A percentile compares a stretch with the other conserved stretches of the same genome.
phyloP scores from a whole-genome alignment of 1,284 basidiomycete species.

The Testicularia cyperi region DNA sequence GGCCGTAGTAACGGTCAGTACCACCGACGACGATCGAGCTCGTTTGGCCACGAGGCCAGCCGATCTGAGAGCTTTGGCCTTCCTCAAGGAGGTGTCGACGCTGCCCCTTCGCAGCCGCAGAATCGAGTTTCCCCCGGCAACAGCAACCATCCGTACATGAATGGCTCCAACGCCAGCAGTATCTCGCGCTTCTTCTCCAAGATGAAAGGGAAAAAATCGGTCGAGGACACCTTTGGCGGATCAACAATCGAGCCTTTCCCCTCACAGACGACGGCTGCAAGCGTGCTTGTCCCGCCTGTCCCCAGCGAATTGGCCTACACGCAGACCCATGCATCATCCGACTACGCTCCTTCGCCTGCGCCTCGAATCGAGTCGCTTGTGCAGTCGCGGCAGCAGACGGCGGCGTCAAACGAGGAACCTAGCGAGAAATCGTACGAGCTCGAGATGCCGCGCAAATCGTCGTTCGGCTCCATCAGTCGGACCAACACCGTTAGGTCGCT shows the following conservation, averaged over 20 bases:
- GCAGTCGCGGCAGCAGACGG: too few species aligned
- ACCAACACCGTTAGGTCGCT: constrained; percentile 21
- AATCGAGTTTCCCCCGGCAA: constrained; percentile 1
- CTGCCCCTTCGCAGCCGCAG: neutral
- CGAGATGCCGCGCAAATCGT: constrained; percentile 15
- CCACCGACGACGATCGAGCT: constrained; percentile 42
- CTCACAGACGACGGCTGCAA: constrained; percentile 6
- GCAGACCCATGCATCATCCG: too few species aligned
- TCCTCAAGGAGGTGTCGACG: constrained; percentile 1
- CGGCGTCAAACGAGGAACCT: too few species aligned
- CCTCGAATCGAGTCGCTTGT: too few species aligned
- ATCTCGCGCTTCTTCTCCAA: constrained; percentile 40
- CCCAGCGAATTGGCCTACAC: too few species aligned
- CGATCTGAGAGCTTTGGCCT: constrained; percentile 7
- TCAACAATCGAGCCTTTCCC: constrained; percentile 38
- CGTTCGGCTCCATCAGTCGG: constrained; percentile 3
- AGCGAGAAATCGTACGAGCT: too few species aligned
- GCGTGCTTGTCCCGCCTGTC: neutral
- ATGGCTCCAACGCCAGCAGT: constrained; percentile 20
- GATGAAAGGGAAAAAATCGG: constrained; percentile 23
- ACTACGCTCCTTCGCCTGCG: too few species aligned
- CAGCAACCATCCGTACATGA: constrained; percentile 29
- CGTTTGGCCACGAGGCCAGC: constrained; percentile 40
- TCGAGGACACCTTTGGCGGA: constrained; percentile 17
- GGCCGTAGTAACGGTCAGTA: constrained; percentile 12